Conservation (phyloP, 257 asterid species). For the Cinchona pubescens region DNA sequence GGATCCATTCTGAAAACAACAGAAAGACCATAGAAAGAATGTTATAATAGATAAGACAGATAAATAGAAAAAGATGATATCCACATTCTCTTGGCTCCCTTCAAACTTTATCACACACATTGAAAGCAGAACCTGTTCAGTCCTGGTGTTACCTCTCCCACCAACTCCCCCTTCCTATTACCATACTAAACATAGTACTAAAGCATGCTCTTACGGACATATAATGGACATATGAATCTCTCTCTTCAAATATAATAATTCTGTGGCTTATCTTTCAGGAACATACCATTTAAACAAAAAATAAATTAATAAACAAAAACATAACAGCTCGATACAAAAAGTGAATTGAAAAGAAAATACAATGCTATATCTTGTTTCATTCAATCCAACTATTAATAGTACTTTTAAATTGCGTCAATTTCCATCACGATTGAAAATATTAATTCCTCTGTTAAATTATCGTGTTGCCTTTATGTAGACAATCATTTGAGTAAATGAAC, state of each 20-base stretch:
- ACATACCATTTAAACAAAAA: neutral
- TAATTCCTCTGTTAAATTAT: neutral
- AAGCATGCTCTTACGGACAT: neutral
- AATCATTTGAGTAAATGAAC: neutral
- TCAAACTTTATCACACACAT: too few species aligned
- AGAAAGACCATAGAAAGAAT: neutral
- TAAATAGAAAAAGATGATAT: neutral
- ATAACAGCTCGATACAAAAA: too few species aligned
- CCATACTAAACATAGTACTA: neutral
- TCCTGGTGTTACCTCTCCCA: too few species aligned
- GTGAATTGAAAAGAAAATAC: neutral
- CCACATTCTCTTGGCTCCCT: neutral
- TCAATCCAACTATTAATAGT: neutral
- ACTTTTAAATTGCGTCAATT: neutral
- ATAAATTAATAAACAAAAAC: neutral
- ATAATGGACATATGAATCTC: neutral
- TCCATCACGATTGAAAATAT: neutral
- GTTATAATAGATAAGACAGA: conserved; percentile 20
- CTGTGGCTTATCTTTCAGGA: neutral
- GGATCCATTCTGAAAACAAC: conserved; percentile 59
- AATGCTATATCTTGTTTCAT: neutral
- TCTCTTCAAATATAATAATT: neutral
- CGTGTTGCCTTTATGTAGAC: neutral
- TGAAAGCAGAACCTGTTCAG: too few species aligned
- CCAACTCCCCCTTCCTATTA: too few species aligned